Evolutionary conservation across 1,284 basidiomycete species (phyloP), one percentile per base, ranked within the genome.

Genomic region (Tilletiopsis washingtonensis): DNA sequence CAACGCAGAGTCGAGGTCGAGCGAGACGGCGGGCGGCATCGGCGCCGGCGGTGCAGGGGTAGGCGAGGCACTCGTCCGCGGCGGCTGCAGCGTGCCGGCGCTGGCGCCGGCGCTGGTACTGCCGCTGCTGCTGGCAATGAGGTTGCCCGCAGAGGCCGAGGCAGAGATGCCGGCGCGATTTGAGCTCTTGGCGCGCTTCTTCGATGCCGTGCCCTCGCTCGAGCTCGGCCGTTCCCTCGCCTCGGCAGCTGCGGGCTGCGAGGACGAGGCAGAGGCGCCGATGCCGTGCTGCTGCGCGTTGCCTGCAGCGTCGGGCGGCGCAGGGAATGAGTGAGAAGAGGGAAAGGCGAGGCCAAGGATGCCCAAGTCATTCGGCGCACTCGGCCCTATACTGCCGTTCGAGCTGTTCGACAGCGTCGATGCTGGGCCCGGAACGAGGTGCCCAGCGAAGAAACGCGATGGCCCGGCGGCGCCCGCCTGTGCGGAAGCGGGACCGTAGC

Each of bases 71-170:
- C 11, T 47, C 46, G 14, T n/a, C 11, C 6, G 26, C n/a, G 2
- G 40, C 4, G 34, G 12, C 23, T 48, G 25, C n/a, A n/a, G n/a
- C n/a, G n/a, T n/a, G 14, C 15, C n/a, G 7, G 25, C 19, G 11
- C 21, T 48, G 9, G 20, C 19, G 2, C 19, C 19, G 5, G 5
- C 19, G 24, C 17, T 42, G 34, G 24, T 40, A 41, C n/a, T 48
- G 44, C 27, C 40, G 41, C 32, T 42, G 41, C 12, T 34, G 12
- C 25, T 45, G 47, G 34, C 39, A n/a, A 15, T 57, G 50, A 12
- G 47, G 45, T 9, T 49, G 15, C 6, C 20, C n/a, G 37, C 37
- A 17, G 37, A 11, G 6, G n/a, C 20, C n/a, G 37, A 6, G 9
- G 19, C 23, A 11, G 9, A 15, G n/a, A 11, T 40, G 27, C 12